phyloP scores from a whole-genome alignment of 2,329 filamentous ascomycete species.

The Cladosporium sp. region DNA sequence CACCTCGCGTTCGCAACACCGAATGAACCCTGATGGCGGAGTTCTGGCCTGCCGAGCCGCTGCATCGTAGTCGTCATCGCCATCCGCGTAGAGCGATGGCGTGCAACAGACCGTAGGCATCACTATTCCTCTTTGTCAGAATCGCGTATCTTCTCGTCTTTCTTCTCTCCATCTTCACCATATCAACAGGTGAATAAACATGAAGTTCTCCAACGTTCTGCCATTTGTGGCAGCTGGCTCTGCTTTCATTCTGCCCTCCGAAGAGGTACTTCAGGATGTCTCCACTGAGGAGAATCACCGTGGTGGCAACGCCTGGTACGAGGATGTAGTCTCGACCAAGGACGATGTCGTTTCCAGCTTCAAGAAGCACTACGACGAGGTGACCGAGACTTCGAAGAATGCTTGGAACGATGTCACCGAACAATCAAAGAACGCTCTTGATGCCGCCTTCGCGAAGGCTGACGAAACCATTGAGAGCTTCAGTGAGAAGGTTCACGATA shows the following conservation, averaged over 20 bases:
- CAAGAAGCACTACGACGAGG: conserved; percentile 30
- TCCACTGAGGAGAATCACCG: conserved; percentile 35
- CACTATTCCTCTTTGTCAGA: conserved; percentile 1
- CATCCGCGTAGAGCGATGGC: background rate
- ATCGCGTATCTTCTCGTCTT: background rate
- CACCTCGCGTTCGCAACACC: conserved; percentile 10
- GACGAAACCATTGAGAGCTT: conserved; percentile 36
- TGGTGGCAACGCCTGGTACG: conserved; percentile 22
- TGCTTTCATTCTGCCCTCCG: conserved; percentile 52
- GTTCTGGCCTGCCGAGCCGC: background rate
- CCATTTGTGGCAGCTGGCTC: conserved; percentile 47
- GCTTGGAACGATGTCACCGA: conserved; percentile 27
- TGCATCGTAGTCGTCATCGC: conserved; percentile 8
- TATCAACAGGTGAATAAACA: conserved; percentile 20
- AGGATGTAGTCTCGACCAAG: conserved; percentile 31
- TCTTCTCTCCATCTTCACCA: background rate
- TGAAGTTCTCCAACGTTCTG: conserved; percentile 48
- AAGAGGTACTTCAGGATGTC: conserved; percentile 44
- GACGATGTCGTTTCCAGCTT: conserved; percentile 34
- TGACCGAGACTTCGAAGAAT: conserved; percentile 24
- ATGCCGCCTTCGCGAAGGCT: conserved; percentile 40
- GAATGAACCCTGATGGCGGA: background rate
- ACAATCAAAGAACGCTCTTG: conserved; percentile 37
- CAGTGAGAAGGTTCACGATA: conserved; percentile 40
- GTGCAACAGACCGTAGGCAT: conserved; percentile 13